Conservation (phyloP, 768 basidiomycete species). For the Leccinum pellstonianum region DNA sequence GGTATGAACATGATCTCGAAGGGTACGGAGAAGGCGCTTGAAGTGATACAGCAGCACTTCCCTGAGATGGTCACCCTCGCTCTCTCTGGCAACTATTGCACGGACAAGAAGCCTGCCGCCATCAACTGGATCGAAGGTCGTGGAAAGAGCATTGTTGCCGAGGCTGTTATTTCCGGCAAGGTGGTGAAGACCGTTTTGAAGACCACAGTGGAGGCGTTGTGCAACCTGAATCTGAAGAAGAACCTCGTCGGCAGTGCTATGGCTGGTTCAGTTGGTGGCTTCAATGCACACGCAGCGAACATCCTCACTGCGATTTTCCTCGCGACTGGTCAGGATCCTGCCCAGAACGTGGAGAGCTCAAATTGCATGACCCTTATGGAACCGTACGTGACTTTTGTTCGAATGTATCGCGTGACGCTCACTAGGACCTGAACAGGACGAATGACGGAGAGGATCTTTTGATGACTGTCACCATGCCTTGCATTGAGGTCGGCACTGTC, state of each 20-base stretch:
- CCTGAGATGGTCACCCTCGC: conserved; percentile 91
- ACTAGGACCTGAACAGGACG: conserved; percentile 45
- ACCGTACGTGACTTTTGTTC: conserved; percentile 56
- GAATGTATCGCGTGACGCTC: conserved; percentile 4
- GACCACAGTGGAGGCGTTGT: conserved; percentile 88
- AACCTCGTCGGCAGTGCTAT: conserved; percentile 96
- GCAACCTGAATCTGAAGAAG: conserved; percentile 95
- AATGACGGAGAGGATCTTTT: conserved; percentile 90
- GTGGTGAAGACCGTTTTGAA: conserved; percentile 89
- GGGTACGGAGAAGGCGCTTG: conserved; percentile 91
- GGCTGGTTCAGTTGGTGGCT: conserved; percentile 97
- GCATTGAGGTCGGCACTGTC: conserved; percentile 96
- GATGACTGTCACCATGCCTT: conserved; percentile 97
- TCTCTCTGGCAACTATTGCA: conserved; percentile 97
- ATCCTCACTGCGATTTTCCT: conserved; percentile 94
- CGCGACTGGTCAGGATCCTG: conserved; percentile 97
- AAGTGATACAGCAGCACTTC: conserved; percentile 71
- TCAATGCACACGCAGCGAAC: conserved; percentile 98
- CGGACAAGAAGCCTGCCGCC: conserved; percentile 99
- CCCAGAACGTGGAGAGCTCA: conserved; percentile 98
- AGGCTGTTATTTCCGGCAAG: conserved; percentile 88
- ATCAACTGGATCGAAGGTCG: conserved; percentile 99
- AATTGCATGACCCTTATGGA: conserved; percentile 99
- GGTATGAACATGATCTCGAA: conserved; percentile 99
- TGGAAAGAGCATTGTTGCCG: conserved; percentile 96